Evolutionary conservation across 441 rosid genomes (phyloP), one percentile per base, ranked within the genome.

Genomic region (Francoa sonchifolia): DNA sequence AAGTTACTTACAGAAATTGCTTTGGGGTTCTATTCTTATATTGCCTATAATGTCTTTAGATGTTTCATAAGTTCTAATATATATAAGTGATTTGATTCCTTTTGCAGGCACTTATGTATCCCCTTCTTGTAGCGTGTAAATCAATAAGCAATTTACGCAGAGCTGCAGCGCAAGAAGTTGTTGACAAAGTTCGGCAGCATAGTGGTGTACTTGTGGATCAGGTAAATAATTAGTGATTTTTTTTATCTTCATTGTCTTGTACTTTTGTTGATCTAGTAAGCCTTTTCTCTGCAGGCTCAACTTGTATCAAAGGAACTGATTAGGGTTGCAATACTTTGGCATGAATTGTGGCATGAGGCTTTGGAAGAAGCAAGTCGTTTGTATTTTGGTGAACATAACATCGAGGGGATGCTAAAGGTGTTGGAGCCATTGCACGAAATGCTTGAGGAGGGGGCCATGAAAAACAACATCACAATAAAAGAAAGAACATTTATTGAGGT

Each of bases 351-450:
- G 97, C 96, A 92, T 60, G 99, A 92, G 61, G 95, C 73, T 20
- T 56, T 93, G 64, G 99, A 93, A 82, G 99, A 93, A 74, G 99
- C 99, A 42, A 93, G 99, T 62, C 99, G 99, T 42, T 66, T 93
- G 66, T 93, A 73, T 66, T 93, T 88, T 54, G 97, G 99, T 54
- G 97, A 93, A 69, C 97, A 74, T 65, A 93, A 93, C 65, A 77
- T 77, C 62, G 99, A 93, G 72, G 94, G 90, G 40, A 93, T 93
- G 99, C 70, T 88, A 37, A 87, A 93, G 57, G 93, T 69, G 14
- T 73, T 93, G 71, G 99, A 88, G 61, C 99, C 99, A 36, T 70
- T 82, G 63, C 99, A 93, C 64, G 78, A 71, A 58, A 77, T 78
- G 82, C 93, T 93, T 0, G 85, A 76, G 63, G 93, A 88, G 76